These are phyloP conservation scores for Colletotrichum filicis DNA, from an alignment of 2,329 filamentous ascomycete species.

Conservation along the genomic window DNA sequence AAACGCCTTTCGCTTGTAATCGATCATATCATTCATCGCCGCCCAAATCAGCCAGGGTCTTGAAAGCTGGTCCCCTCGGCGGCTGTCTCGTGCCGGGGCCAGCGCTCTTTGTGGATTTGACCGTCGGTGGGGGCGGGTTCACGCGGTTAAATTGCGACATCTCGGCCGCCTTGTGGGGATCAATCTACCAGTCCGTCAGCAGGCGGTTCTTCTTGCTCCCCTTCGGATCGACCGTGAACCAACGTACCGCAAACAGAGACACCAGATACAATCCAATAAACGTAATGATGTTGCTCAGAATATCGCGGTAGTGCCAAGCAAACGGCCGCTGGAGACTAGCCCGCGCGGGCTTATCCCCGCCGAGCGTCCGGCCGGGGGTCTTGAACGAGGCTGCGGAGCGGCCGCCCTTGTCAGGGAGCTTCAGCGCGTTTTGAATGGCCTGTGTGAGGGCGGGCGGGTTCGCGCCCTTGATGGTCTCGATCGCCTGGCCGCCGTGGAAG, in stretches of 20 bases:
- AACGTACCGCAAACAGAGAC: conserved; percentile 69
- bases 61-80: conserved; percentile 53
- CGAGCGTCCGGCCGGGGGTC: conserved; percentile 68
- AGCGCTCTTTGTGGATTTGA: conserved; percentile 35
- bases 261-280: conserved; percentile 72
- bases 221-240: neutral
- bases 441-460: conserved; percentile 80
- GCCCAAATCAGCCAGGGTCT: conserved; percentile 65
- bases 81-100: conserved; percentile 15
- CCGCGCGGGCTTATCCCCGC: conserved; percentile 47
- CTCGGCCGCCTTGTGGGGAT: conserved; percentile 71
- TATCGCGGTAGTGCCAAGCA: conserved; percentile 49
- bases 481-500: conserved; percentile 79
- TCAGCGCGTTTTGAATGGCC: conserved; percentile 78
- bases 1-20: too few species aligned
- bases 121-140: conserved; percentile 45
- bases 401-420: conserved; percentile 56
- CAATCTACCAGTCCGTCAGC: conserved; percentile 56
- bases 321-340: conserved; percentile 36
- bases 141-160: conserved; percentile 68
- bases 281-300: conserved; percentile 61
- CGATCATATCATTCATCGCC: conserved; percentile 35
- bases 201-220: neutral
- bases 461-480: conserved; percentile 84
- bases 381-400: conserved; percentile 61